Evolutionary conservation across 2,329 filamentous ascomycete species (phyloP).

Genomic region (Verticillium nonalfalfae): DNA sequence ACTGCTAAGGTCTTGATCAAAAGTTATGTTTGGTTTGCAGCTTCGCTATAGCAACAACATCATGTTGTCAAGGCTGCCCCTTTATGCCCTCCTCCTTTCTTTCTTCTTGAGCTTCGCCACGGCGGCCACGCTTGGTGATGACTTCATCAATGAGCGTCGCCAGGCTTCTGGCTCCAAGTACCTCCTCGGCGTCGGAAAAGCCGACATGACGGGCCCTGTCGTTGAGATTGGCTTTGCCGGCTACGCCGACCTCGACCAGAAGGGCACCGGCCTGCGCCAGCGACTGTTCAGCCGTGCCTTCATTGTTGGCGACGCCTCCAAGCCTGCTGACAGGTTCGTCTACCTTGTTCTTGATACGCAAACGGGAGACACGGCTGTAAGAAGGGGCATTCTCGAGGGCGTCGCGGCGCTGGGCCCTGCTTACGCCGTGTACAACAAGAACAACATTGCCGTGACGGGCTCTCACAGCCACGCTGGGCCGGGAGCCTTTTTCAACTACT

Average conservation of each 20-base stretch:
- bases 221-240: slow-evolving; percentile 90
- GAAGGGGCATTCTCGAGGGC: slow-evolving; percentile 78
- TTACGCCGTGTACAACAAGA: slow-evolving; percentile 68
- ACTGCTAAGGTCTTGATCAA: neutral
- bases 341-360: slow-evolving; percentile 86
- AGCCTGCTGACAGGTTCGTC: slow-evolving; percentile 66
- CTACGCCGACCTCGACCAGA: slow-evolving; percentile 79
- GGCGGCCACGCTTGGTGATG: neutral
- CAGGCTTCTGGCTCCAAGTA: slow-evolving; percentile 30
- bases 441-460: slow-evolving; percentile 84
- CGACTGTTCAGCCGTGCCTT: slow-evolving; percentile 85
- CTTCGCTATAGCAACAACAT: neutral
- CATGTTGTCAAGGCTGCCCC: neutral
- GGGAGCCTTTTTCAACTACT: slow-evolving; percentile 89
- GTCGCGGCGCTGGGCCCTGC: slow-evolving; percentile 62
- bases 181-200: slow-evolving; percentile 50
- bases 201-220: slow-evolving; percentile 64
- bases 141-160: neutral
- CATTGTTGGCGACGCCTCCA: slow-evolving; percentile 65
- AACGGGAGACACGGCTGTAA: slow-evolving; percentile 81
- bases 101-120: neutral
- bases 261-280: slow-evolving; percentile 79
- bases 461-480: slow-evolving; percentile 92
- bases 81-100: neutral
- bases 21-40: neutral